Base-by-base conservation (phyloP, 1,139 yeast genomes). In the Blastobotrys proliferans region DNA sequence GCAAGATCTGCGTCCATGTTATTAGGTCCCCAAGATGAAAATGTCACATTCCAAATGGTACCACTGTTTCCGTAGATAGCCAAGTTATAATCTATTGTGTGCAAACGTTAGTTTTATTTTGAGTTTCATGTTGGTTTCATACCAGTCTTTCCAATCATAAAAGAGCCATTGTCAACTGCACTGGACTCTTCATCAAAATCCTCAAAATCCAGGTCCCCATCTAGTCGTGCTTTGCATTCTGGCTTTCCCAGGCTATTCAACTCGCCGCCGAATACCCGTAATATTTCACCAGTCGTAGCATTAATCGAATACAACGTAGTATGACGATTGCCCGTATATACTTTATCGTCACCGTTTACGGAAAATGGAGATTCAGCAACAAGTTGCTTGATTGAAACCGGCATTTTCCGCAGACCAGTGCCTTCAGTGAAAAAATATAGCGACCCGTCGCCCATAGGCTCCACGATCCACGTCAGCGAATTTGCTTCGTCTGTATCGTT, bases 21-120 rank as follows among this genome's bases (percentile, higher is more conserved):
- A 63, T 90, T 90, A 21, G 95, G 95, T 6, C 94, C 95, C 97
- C 97, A 92, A 42, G 83, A 77, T 1, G 94, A 74, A 58, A 84
- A 90, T 0, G 94, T 81, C 10, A 92, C 88, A 58, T 88, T 85
- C 95, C 96, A 90, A 2, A 77, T 72, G 2, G 81, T 68, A 44
- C 79, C 80, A 38, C 81, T 74, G 54, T 76, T 78, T 4, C 94
- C 81, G 60, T 79, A 78, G 16, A 82, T 80, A 9, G 76, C 73
- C 20, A 82, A 65, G 42, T 74, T 76, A 57, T 78, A 81, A 5
- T 77, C 78, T 42, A 40, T 6, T 30, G 19, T 20, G 36, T 35
- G 14, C 24, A 17, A 10, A 4, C n/a, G 38, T 39, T 33, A 33
- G 35, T 20, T 8, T 19, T 20, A 9, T 11, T n/a, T n/a, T n/a